Conservation (phyloP, 2,329 filamentous ascomycete species). For the Colletotrichum sp. region DNA sequence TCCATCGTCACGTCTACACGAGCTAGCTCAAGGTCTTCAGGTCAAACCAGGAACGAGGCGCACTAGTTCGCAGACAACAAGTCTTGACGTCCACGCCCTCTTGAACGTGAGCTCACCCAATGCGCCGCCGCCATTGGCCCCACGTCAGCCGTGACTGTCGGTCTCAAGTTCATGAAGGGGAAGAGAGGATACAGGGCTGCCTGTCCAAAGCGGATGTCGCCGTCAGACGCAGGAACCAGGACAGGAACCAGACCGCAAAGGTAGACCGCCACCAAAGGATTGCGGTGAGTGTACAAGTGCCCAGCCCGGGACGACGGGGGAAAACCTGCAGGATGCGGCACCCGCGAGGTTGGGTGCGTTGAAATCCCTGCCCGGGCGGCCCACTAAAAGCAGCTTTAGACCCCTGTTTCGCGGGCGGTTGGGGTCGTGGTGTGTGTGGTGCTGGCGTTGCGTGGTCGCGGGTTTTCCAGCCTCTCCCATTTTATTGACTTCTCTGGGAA, state of each 20-base stretch:
- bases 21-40: not conserved
- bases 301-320: not conserved
- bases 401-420: constrained; percentile 15
- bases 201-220: not conserved
- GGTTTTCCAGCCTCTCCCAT: constrained; percentile 35
- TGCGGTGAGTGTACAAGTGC: not conserved
- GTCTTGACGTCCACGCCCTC: not conserved
- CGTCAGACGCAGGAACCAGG: not conserved
- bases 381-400: constrained; percentile 14
- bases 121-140: not conserved
- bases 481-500: constrained; percentile 38
- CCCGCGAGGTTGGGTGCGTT: constrained; percentile 14
- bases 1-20: not conserved
- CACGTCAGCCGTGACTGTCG: not conserved
- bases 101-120: not conserved
- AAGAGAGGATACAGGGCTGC: not conserved
- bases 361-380: not conserved
- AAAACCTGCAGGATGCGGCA: not conserved
- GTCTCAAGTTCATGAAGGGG: not conserved
- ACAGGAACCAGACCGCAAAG: not conserved
- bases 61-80: not conserved
- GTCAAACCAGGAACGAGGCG: not conserved
- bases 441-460: not conserved
- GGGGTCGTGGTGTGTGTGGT: not conserved
- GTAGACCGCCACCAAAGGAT: not conserved